A percentile compares a stretch with the other conserved stretches of the same genome.
These are phyloP conservation scores for Ogataea hybrid DNA, from an alignment of 1,139 yeast genomes.

Conservation along the genomic window DNA sequence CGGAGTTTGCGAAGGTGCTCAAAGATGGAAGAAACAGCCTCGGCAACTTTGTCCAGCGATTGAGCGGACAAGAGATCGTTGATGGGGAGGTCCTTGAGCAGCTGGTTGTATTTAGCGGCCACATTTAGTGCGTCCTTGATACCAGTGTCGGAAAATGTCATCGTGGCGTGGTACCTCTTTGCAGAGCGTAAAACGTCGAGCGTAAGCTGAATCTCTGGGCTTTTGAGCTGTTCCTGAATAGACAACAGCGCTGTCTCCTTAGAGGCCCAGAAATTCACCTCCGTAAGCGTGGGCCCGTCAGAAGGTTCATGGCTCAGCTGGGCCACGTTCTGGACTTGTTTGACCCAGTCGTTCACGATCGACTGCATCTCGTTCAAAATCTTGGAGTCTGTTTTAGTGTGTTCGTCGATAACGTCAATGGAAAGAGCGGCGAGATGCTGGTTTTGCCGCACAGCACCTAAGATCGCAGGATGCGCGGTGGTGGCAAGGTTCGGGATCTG, in stretches of 20 bases:
- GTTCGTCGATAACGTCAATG: constrained; percentile 31
- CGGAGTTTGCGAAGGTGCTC: constrained; percentile 63
- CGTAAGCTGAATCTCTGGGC: constrained; percentile 56
- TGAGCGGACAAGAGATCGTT: constrained; percentile 52
- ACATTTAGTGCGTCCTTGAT: constrained; percentile 53
- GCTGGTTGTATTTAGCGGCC: constrained; percentile 55
- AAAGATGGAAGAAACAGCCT: constrained; percentile 41
- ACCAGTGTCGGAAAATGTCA: constrained; percentile 70
- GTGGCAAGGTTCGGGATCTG: constrained; percentile 64
- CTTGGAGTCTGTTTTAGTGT: constrained; percentile 45
- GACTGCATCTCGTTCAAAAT: constrained; percentile 66
- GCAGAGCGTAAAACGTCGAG: constrained; percentile 63
- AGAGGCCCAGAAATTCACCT: constrained; percentile 76
- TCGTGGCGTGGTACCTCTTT: constrained; percentile 77
- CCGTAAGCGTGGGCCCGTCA: constrained; percentile 65
- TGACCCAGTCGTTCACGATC: constrained; percentile 72
- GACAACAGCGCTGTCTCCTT: constrained; percentile 61
- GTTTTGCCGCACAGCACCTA: constrained; percentile 34
- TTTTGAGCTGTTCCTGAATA: constrained; percentile 56
- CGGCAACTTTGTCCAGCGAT: constrained; percentile 44
- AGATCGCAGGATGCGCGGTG: constrained; percentile 54
- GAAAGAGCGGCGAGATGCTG: constrained; percentile 11
- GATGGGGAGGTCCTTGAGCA: constrained; percentile 72
- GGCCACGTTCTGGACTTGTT: constrained; percentile 58
- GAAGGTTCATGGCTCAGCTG: constrained; percentile 48